phyloP scores from a whole-genome alignment of 1,284 basidiomycete genomes.

The Fereydounia khargensis region DNA sequence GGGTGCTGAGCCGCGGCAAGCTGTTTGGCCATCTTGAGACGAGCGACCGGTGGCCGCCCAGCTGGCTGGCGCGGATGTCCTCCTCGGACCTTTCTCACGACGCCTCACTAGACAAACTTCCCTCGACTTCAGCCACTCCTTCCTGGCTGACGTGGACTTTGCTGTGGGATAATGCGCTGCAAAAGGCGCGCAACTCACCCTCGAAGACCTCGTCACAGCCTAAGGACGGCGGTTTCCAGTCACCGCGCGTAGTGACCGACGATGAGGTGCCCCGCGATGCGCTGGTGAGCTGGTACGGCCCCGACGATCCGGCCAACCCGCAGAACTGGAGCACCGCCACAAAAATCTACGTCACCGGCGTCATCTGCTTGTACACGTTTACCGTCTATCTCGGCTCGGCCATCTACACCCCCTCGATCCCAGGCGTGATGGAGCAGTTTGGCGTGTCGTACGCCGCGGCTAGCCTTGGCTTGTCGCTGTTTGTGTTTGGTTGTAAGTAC shows the following conservation, averaged over 20 bases:
- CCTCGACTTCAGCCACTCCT: too few relatives aligned
- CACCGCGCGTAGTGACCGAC: too few relatives aligned
- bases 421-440: conserved; percentile 58
- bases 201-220: too few relatives aligned
- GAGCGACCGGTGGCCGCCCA: too few relatives aligned
- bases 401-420: conserved; percentile 64
- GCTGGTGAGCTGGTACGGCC: conserved; percentile 60
- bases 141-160: too few relatives aligned
- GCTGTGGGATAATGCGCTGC: too few relatives aligned
- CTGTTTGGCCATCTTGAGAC: conserved; percentile 1
- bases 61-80: too few relatives aligned
- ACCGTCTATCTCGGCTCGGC: conserved; percentile 66
- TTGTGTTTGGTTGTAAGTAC: conserved; percentile 39
- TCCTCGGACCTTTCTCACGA: too few relatives aligned
- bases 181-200: too few relatives aligned
- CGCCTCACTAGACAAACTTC: too few relatives aligned
- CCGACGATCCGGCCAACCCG: conserved; percentile 53
- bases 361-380: conserved; percentile 57
- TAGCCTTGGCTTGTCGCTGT: conserved; percentile 32
- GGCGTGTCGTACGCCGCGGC: conserved; percentile 13
- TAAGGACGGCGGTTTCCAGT: too few relatives aligned
- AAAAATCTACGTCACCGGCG: conserved; percentile 47
- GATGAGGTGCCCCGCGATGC: too few relatives aligned
- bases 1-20: neutral
- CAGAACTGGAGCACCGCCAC: conserved; percentile 50